Evolutionary conservation across 2,329 filamentous ascomycete species (phyloP).

Genomic region (Nemania diffusa): DNA sequence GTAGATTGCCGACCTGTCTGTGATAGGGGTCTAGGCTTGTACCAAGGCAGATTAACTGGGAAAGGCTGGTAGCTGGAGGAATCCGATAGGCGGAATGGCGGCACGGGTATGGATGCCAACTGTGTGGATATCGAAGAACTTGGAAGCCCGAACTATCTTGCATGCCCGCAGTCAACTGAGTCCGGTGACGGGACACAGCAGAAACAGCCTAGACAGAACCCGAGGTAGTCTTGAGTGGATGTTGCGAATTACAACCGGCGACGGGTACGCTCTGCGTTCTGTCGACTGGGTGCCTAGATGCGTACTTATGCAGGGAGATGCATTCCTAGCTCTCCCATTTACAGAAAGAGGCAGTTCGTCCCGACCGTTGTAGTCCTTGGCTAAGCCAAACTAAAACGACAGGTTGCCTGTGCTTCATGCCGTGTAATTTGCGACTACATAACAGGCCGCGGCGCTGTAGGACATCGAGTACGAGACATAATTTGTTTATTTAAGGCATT

Average conservation of each 20-base stretch:
- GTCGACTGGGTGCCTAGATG: slow-evolving; percentile 30
- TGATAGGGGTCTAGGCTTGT: slow-evolving; percentile 15
- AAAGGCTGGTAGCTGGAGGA: slow-evolving; percentile 13
- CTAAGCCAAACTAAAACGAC: slow-evolving; percentile 32
- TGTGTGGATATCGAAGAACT: slow-evolving; percentile 38
- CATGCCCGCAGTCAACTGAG: slow-evolving; percentile 46
- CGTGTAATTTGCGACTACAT: slow-evolving; percentile 45
- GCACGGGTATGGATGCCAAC: slow-evolving; percentile 37
- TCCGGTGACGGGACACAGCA: slow-evolving; percentile 46
- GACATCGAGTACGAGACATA: slow-evolving; percentile 19
- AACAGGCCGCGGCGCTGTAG: slow-evolving; percentile 36
- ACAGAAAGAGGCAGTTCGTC: slow-evolving; percentile 33
- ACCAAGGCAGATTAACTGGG: slow-evolving; percentile 17
- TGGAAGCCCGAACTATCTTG: slow-evolving; percentile 41
- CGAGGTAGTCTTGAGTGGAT: slow-evolving; percentile 41
- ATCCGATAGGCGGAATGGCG: slow-evolving; percentile 25
- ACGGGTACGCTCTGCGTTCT: slow-evolving; percentile 26
- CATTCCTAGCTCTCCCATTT: slow-evolving; percentile 32
- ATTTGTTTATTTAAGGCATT: slow-evolving; percentile 27
- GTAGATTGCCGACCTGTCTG: slow-evolving; percentile 3
- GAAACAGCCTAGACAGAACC: slow-evolving; percentile 40
- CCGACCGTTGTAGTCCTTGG: slow-evolving; percentile 33
- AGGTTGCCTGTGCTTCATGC: slow-evolving; percentile 40
- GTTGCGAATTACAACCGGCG: slow-evolving; percentile 40
- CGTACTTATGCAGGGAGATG: slow-evolving; percentile 35